Percentiles rank a stretch among this genome's conserved stretches.
Evolutionary conservation across 768 basidiomycete genomes (phyloP).

Genomic region (Boletales sp.): DNA sequence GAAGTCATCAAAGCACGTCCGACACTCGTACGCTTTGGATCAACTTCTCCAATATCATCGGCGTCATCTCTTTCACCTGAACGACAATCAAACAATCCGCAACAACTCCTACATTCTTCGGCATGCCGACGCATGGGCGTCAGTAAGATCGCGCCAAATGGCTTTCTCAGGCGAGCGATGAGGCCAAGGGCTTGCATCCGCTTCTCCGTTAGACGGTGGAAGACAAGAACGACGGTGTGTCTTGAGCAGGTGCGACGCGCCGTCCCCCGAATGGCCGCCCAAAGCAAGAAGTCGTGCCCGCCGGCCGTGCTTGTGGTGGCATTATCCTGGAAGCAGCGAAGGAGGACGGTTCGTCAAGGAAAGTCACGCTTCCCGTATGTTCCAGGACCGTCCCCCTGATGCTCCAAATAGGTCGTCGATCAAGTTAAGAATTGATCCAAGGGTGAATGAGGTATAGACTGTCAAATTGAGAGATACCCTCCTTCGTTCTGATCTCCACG

Average conservation of each 20-base stretch:
- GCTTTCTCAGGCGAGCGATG: too few species aligned
- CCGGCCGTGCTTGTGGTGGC: neutral
- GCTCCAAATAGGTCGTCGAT: neutral
- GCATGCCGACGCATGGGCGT: too few species aligned
- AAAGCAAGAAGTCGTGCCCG: neutral
- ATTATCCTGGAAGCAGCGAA: too few species aligned
- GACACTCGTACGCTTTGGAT: too few species aligned
- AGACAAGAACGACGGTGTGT: neutral
- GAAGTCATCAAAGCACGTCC: too few species aligned
- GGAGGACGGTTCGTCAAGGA: neutral
- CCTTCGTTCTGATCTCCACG: constrained; percentile 5
- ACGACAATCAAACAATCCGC: too few species aligned
- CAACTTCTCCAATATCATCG: too few species aligned
- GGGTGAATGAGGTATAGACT: constrained; percentile 13
- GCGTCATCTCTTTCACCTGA: too few species aligned
- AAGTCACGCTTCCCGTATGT: neutral
- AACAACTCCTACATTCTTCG: too few species aligned
- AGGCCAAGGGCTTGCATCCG: too few species aligned
- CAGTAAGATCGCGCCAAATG: too few species aligned
- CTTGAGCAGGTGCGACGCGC: neutral
- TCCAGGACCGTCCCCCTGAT: neutral
- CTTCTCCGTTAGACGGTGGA: too few species aligned
- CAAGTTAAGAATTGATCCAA: constrained; percentile 12
- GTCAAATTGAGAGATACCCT: constrained; percentile 3
- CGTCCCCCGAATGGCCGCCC: neutral